A percentile compares a stretch with the other conserved stretches of the same genome.
Conservation (phyloP, 2,329 filamentous ascomycete species). For the Endocalyx cinctus region DNA sequence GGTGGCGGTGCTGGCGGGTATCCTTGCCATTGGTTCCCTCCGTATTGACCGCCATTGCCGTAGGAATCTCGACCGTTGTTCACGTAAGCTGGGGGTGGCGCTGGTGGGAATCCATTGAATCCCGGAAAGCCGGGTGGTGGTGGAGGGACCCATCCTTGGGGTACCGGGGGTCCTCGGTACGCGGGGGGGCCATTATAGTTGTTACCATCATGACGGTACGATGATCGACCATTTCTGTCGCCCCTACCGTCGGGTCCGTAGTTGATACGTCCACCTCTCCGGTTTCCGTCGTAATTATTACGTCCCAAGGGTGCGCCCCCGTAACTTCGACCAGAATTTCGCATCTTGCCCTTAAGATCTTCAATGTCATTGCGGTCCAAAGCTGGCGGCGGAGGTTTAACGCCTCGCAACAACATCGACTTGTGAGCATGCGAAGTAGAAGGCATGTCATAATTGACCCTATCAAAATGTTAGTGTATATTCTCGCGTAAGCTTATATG, state of each 20-base stretch:
- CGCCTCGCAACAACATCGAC: slow-evolving; percentile 86
- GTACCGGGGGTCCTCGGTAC: slow-evolving; percentile 22
- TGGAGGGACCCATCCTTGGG: slow-evolving; percentile 33
- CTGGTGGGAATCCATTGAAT: slow-evolving; percentile 33
- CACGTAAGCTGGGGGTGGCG: slow-evolving; percentile 28
- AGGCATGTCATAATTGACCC: slow-evolving; percentile 83
- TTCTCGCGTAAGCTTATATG: too few relatives aligned
- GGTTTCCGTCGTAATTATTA: slow-evolving; percentile 18
- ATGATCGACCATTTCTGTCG: slow-evolving; percentile 15
- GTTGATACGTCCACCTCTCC: slow-evolving; percentile 26
- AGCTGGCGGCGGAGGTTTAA: slow-evolving; percentile 65
- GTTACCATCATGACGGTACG: slow-evolving; percentile 43
- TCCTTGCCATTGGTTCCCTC: slow-evolving; percentile 18
- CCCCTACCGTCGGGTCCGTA: slow-evolving; percentile 27
- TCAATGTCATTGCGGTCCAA: slow-evolving; percentile 75
- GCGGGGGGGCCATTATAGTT: slow-evolving; percentile 25
- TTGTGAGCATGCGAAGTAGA: slow-evolving; percentile 71
- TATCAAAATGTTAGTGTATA: slow-evolving; percentile 40
- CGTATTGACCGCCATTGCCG: slow-evolving; percentile 14
- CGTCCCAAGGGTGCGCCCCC: slow-evolving; percentile 60
- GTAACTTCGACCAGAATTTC: slow-evolving; percentile 62
- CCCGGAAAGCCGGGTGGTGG: slow-evolving; percentile 34
- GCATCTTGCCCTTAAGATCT: slow-evolving; percentile 60
- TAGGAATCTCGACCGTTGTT: slow-evolving; percentile 17
- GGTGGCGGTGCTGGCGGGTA: slow-evolving; percentile 15